These are phyloP conservation scores for Candida khao-thaluensis DNA, from an alignment of 805 yeast species.

Conservation along the genomic window DNA sequence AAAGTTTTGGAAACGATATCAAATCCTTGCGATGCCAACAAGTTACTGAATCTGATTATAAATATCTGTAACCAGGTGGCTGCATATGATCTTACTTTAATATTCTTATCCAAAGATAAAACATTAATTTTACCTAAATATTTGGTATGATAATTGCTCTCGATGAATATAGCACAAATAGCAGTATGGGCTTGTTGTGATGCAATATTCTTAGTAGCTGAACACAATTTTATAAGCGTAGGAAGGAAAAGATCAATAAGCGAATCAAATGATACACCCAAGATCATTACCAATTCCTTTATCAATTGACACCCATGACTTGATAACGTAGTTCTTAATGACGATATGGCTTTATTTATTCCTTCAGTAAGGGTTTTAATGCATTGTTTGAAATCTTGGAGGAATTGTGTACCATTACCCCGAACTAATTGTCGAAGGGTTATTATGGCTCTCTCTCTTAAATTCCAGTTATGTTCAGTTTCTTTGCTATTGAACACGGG, in stretches of 20 bases:
- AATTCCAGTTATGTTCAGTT: constrained; percentile 84
- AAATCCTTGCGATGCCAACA: constrained; percentile 16
- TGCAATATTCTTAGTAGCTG: constrained; percentile 64
- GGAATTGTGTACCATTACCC: constrained; percentile 47
- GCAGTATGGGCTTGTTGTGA: constrained; percentile 57
- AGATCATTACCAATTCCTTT: constrained; percentile 57
- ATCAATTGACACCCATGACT: constrained; percentile 72
- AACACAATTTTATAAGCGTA: constrained; percentile 50
- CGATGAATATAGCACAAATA: constrained; percentile 52
- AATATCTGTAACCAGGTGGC: constrained; percentile 69
- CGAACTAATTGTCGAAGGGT: constrained; percentile 59
- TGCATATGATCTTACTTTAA: constrained; percentile 67
- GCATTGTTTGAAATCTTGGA: constrained; percentile 36
- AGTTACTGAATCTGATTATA: constrained; percentile 50
- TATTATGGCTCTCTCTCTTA: constrained; percentile 61
- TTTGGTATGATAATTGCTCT: constrained; percentile 54
- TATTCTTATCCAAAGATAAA: constrained; percentile 66
- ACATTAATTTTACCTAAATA: constrained; percentile 47
- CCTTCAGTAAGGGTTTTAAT: constrained; percentile 45
- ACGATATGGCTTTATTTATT: constrained; percentile 61
- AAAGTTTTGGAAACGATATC: constrained; percentile 53
- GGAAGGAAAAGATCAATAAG: constrained; percentile 51
- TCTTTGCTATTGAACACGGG: constrained; percentile 66
- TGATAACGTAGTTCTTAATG: constrained; percentile 83
- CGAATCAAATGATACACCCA: constrained; percentile 43